These are phyloP conservation scores for Leucocoprinus sp. DNA, from an alignment of 768 basidiomycete species.

Conservation along the genomic window DNA sequence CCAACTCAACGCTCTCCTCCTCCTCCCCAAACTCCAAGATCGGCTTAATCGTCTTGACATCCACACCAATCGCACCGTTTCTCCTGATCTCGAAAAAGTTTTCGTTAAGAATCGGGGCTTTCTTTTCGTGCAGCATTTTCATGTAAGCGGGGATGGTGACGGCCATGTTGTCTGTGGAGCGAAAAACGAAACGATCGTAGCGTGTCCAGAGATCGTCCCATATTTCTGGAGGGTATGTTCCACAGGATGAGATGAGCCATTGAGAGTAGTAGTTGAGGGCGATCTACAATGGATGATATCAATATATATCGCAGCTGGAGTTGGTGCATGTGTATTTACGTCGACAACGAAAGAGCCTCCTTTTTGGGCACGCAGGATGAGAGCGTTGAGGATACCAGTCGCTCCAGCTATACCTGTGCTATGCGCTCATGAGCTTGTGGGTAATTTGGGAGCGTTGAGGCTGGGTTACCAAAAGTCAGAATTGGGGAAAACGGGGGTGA, in stretches of 20 bases:
- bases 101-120: constrained; percentile 11
- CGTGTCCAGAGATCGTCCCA: constrained; percentile 17
- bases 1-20: constrained; percentile 11
- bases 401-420: constrained; percentile 18
- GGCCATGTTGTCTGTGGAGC: constrained; percentile 16
- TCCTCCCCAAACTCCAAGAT: constrained; percentile 16
- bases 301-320: not conserved
- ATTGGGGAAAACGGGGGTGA: constrained; percentile 17
- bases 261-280: constrained; percentile 21
- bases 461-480: constrained; percentile 15
- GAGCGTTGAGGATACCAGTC: constrained; percentile 15
- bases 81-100: constrained; percentile 17
- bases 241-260: constrained; percentile 18
- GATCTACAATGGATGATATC: constrained; percentile 5
- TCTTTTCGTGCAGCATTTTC: constrained; percentile 13
- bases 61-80: constrained; percentile 14
- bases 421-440: not conserved
- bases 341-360: constrained; percentile 19
- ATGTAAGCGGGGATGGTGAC: constrained; percentile 12
- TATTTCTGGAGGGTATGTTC: constrained; percentile 16
- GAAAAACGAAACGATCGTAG: constrained; percentile 14
- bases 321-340: constrained; percentile 2
- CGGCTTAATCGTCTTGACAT: constrained; percentile 16
- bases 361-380: constrained; percentile 14
- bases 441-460: not conserved